phyloP scores from a whole-genome alignment of 2,329 filamentous ascomycete species.

The Penicillium sp. region DNA sequence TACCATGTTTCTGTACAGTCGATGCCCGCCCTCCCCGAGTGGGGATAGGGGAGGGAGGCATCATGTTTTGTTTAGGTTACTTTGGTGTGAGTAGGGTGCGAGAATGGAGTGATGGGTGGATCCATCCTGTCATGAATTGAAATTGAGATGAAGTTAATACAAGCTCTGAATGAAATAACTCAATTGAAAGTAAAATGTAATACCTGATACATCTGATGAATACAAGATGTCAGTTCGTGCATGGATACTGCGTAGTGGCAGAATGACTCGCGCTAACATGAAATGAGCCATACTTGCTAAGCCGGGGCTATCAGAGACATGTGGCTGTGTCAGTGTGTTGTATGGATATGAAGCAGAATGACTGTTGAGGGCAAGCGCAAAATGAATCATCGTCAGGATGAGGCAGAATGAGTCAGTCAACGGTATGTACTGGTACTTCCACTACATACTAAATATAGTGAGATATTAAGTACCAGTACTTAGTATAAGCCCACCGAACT shows the following conservation, averaged over 20 bases:
- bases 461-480: constrained; percentile 7
- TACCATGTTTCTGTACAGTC: constrained; percentile 8
- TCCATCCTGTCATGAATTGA: too few relatives aligned
- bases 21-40: constrained; percentile 1
- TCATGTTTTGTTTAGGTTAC: background rate
- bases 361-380: background rate
- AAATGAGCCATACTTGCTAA: too few relatives aligned
- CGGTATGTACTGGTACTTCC: constrained; percentile 9
- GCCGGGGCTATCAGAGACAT: background rate
- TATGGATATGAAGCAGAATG: background rate
- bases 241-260: too few relatives aligned
- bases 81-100: background rate
- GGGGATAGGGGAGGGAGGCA: constrained; percentile 2
- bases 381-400: constrained; percentile 19
- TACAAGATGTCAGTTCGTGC: too few relatives aligned
- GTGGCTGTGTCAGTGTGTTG: constrained; percentile 1
- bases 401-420: constrained; percentile 26
- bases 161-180: too few relatives aligned
- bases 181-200: background rate
- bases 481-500: constrained; percentile 2
- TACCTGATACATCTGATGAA: too few relatives aligned
- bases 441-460: background rate
- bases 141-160: background rate
- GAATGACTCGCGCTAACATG: too few relatives aligned
- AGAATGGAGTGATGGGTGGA: background rate